phyloP scores from a whole-genome alignment of 176 grass and related monocot genomes.

The Ampelocalamus luodianensis region DNA sequence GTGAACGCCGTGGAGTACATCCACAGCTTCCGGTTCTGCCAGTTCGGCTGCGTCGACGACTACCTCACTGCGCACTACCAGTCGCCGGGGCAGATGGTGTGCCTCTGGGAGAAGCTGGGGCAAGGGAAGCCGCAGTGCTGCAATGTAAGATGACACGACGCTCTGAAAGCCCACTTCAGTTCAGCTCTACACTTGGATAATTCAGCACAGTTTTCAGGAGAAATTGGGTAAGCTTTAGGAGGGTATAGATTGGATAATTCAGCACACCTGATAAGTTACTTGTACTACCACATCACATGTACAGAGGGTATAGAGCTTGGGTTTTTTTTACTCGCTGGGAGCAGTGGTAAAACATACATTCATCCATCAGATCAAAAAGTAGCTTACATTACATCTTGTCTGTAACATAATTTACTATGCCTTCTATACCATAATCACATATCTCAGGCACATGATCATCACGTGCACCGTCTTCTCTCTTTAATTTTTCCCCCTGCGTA shows the following conservation, averaged over 20 bases:
- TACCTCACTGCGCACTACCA: conserved; percentile 78
- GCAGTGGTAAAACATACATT: background rate
- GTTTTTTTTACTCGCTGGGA: background rate
- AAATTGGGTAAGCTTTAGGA: background rate
- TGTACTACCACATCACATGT: conserved; percentile 4
- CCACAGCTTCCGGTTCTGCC: conserved; percentile 59
- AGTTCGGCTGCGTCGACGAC: conserved; percentile 55
- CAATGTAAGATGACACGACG: conserved; percentile 52
- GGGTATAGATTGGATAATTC: no score
- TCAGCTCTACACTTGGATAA: background rate
- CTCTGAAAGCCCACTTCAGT: background rate
- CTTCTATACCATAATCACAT: background rate
- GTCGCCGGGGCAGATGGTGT: conserved; percentile 70
- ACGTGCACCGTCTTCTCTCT: background rate
- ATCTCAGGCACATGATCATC: conserved; percentile 3
- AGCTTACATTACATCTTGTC: background rate
- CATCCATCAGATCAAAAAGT: conserved; percentile 5
- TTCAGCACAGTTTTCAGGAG: conserved; percentile 24
- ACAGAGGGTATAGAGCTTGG: conserved; percentile 2
- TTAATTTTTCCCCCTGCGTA: background rate
- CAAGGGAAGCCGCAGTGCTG: conserved; percentile 56
- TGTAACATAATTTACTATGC: conserved; percentile 35
- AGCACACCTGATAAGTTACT: conserved; percentile 29
- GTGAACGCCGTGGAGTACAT: conserved; percentile 43
- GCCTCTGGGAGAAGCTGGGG: conserved; percentile 70